Evolutionary conservation across 805 yeast species (phyloP).

Genomic region (Clavispora asparagi): DNA sequence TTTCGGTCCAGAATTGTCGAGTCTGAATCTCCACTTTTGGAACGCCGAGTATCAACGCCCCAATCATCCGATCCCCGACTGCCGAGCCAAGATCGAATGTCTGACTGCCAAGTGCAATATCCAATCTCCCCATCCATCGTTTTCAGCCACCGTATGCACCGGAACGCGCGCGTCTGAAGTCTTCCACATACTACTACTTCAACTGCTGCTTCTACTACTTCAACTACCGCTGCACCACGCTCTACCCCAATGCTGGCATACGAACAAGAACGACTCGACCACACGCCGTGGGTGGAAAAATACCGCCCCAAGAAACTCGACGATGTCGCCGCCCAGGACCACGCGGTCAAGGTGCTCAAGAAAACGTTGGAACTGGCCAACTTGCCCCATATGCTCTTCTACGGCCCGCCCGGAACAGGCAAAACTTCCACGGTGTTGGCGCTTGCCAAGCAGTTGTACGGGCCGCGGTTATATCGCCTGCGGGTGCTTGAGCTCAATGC

Average conservation of each 20-base stretch:
- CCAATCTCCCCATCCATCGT: too few relatives aligned
- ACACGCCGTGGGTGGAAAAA: slow-evolving; percentile 91
- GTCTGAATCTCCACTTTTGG: too few relatives aligned
- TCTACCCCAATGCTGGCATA: slow-evolving; percentile 17
- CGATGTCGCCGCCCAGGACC: slow-evolving; percentile 89
- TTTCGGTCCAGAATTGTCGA: too few relatives aligned
- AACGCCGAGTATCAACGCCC: too few relatives aligned
- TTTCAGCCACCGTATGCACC: too few relatives aligned
- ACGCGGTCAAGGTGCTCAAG: slow-evolving; percentile 78
- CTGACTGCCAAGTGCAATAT: too few relatives aligned
- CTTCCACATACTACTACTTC: not conserved
- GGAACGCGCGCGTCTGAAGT: not conserved
- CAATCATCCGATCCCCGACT: too few relatives aligned
- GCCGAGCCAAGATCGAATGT: too few relatives aligned
- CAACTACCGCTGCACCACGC: too few relatives aligned
- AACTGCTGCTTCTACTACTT: not conserved
- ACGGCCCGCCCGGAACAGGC: slow-evolving; percentile 94
- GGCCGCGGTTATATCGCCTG: slow-evolving; percentile 57
- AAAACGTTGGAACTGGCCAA: slow-evolving; percentile 76
- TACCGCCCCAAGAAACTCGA: slow-evolving; percentile 77
- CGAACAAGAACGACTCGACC: slow-evolving; percentile 40
- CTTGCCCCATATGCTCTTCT: slow-evolving; percentile 85
- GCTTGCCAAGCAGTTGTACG: slow-evolving; percentile 72
- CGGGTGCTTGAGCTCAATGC: slow-evolving; percentile 84
- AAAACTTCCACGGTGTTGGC: slow-evolving; percentile 87